Evolutionary conservation across 495 filamentous ascomycete genomes (phyloP).

Genomic region (Physcia stellaris): DNA sequence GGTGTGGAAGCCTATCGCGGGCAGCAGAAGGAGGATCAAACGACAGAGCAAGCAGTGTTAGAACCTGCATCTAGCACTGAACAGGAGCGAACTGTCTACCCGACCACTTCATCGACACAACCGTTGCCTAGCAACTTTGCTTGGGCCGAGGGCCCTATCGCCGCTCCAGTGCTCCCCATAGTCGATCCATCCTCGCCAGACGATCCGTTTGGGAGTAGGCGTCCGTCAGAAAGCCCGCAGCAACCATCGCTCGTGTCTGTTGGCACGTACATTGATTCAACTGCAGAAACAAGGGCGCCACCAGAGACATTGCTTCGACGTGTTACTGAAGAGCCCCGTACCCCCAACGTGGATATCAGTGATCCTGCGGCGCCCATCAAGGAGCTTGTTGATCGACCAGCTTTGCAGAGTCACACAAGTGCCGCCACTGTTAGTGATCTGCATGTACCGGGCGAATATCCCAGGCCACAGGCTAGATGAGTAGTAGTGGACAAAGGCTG

Average conservation of each 20-base stretch:
- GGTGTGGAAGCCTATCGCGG: constrained; percentile 4
- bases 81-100: not conserved
- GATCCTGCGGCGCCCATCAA: constrained; percentile 10
- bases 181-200: not conserved
- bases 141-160: not conserved
- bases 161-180: not conserved
- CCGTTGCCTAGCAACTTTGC: not conserved
- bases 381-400: constrained; percentile 10
- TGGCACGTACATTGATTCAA: not conserved
- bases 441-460: constrained; percentile 16
- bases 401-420: constrained; percentile 7
- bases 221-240: not conserved
- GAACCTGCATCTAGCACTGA: not conserved
- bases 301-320: no score
- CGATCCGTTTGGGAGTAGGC: not conserved
- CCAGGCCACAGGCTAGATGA: no score
- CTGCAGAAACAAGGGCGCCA: not conserved
- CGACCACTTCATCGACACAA: not conserved
- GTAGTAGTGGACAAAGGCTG: no score
- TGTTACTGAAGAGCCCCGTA: not conserved
- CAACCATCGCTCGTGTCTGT: not conserved
- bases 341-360: not conserved
- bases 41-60: constrained; percentile 11
- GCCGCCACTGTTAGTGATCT: constrained; percentile 11
- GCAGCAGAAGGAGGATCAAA: constrained; percentile 2